Base-by-base conservation (phyloP, 805 yeast species). In the Candida gorgasii region DNA sequence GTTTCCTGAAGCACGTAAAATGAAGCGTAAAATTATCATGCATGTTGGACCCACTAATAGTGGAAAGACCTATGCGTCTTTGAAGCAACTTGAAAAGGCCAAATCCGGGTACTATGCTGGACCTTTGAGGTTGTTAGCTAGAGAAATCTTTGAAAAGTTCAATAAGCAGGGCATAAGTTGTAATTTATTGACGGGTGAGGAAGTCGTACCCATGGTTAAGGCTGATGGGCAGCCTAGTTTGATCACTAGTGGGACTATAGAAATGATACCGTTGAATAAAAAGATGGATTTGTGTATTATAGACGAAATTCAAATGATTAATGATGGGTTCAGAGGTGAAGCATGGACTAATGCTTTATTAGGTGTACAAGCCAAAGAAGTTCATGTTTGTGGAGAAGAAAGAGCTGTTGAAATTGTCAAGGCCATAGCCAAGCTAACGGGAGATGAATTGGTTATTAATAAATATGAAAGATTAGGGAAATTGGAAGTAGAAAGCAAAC, bases 41-140 rank as follows among this genome's bases (percentile, higher is more conserved):
- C 99, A 93, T 59, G 87, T 93, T 8, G 99, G 99, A 0, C 99
- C 99, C 1, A 93, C 99, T 0, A 93, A 93, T 60, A 83, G 93
- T 51, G 99, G 99, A 9, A 93, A 93, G 56, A 93, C 98, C 0
- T 86, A 87, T 57, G 76, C 78, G 36, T 96, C 98, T 0, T 65
- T 93, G 35, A 73, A 84, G 53, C 73, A 80, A 42, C 70, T 93
- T 37, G 81, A 81, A 51, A 54, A 62, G 15, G 80, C 89, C 12
- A 72, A 79, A 23, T 74, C 81, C 14, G 99, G 99, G 0, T 86
- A 85, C 51, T 93, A 84, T 63, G 98, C 98, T 0, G 98, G 98
- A 1, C 99, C 99, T 0, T 67, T 93, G 36, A 72, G 99, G 46
- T 70, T 93, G 43, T 69, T 93, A 40, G 99, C 98, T 0, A 71